Evolutionary conservation across 352 stramenopile species (phyloP), one percentile per base, ranked within the genome.

Genomic region (Phytophthora fragariae): DNA sequence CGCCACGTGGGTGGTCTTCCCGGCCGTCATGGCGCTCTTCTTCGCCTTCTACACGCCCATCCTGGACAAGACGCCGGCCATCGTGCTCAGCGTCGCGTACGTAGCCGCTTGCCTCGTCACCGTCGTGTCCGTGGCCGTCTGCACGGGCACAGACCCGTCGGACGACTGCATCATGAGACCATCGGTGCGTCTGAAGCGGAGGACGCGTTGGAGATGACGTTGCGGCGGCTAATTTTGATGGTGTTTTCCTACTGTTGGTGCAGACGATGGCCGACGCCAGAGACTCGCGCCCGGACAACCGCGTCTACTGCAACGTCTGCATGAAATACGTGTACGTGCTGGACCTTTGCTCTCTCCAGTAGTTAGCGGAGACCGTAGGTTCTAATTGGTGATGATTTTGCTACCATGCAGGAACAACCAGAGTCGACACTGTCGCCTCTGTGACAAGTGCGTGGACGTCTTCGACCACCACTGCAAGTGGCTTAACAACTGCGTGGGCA

Each of bases 401-500:
- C 9, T 33, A 39, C 41, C 59, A 57, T 50, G 17, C 60, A 95
- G 88, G 17, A 89, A 95, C 74, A 92, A 95, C 62, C 77, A 94
- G 61, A 95, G 86, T 60, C 84, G 88, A 65, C 97, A 99, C 70
- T 99, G 97, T 76, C 96, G 97, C 19, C 92, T 98, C 53, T 99
- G 97, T 66, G 93, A 99, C 68, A 99, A 99, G 69, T 99, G 97
- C 74, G 95, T 99, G 17, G 85, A 89, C 50, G 84, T 94, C 35
- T 99, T 99, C 77, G 97, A 99, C 77, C 97, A 99, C 83, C 97
- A 99, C 83, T 99, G 97, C 85, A 98, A 98, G 69, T 98, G 93
- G 96, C 90, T 99, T 29, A 99, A 99, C 77, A 99, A 98, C 61
- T 99, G 97, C 73, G 88, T 99, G 11, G 96, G 96, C 54, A 84